phyloP scores from a whole-genome alignment of 306 rosid species.

The Astragalus glycyphyllos region DNA sequence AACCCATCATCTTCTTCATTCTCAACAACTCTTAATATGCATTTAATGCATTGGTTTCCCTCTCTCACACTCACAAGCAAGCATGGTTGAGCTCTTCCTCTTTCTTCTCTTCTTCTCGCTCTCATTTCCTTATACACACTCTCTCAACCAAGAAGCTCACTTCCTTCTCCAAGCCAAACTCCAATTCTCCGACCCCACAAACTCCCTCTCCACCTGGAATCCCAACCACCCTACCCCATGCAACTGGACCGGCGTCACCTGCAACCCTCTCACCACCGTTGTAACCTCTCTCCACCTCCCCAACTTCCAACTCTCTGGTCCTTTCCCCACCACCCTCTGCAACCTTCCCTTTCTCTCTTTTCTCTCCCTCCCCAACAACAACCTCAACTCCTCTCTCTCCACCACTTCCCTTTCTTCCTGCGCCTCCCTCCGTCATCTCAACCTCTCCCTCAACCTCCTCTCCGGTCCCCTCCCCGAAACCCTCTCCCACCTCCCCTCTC shows the following conservation, averaged over 20 bases:
- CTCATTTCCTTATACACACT: conserved; percentile 36
- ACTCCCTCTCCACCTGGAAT: conserved; percentile 61
- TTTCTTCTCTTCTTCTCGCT: background rate
- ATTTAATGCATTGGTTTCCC: too few species aligned
- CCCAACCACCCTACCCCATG: conserved; percentile 62
- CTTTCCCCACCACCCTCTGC: conserved; percentile 62
- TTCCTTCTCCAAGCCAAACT: conserved; percentile 59
- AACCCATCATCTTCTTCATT: background rate
- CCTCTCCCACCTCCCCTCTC: conserved; percentile 51
- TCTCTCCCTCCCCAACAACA: conserved; percentile 55
- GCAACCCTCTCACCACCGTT: conserved; percentile 36
- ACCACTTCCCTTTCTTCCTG: conserved; percentile 40
- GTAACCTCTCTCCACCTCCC: conserved; percentile 49
- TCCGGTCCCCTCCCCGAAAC: conserved; percentile 57
- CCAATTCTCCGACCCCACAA: conserved; percentile 52
- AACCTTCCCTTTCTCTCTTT: conserved; percentile 64
- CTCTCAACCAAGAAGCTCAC: conserved; percentile 76
- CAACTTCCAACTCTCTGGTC: conserved; percentile 48
- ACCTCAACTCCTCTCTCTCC: conserved; percentile 47
- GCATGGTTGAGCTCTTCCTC: background rate
- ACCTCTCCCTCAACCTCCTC: conserved; percentile 58
- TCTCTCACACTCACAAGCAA: background rate
- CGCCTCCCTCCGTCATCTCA: conserved; percentile 49
- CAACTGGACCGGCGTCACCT: conserved; percentile 59
- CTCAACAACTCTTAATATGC: background rate